Evolutionary conservation across 345 rosid genomes (phyloP), one percentile per base, ranked within the genome.

Genomic region (Citrus unshiu): DNA sequence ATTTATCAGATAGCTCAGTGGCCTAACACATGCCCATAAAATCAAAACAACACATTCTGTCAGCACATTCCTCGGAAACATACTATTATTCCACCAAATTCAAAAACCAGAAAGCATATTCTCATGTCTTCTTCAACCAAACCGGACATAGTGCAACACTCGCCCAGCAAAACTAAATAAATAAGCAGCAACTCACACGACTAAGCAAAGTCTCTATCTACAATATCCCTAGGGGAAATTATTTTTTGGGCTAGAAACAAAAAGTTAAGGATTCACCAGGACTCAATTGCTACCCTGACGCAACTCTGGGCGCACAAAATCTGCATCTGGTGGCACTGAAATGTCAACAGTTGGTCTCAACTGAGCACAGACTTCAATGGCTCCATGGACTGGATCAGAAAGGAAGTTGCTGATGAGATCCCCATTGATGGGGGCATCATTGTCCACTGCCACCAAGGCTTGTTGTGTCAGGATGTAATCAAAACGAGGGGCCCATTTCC

Each of bases 401-500:
- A 90, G 71, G 89, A 95, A 95, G 91, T 91, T 93, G 84, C 98
- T 89, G 83, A 93, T 90, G 76, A 95, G 88, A 76, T 93, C 98
- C 61, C 77, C 83, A 83, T 92, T 95, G 81, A 92, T 77, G 3
- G 94, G 88, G 43, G 88, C 51, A 74, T 85, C 88, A 7, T 79
- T 84, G 73, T 93, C 98, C 9, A 88, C 89, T 16, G 93, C 92
- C 25, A 91, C 98, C 21, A 93, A 78, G 68, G 97, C 95, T 72
- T 92, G 98, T 37, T 93, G 98, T n/a, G 91, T 88, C 63, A 95
- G 81, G 86, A 88, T 78, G 83, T 95, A 93, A 75, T 93, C 98
- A 6, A 95, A 95, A 25, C 95, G 85, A 6, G 98, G 97, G 0
- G 98, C 98, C 98, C 98, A 93, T 71, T 95, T 95, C 77, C 98